Evolutionary conservation across 257 asterid species (phyloP), one percentile per base, ranked within the genome.

Genomic region (Solanum pinnatisectum): DNA sequence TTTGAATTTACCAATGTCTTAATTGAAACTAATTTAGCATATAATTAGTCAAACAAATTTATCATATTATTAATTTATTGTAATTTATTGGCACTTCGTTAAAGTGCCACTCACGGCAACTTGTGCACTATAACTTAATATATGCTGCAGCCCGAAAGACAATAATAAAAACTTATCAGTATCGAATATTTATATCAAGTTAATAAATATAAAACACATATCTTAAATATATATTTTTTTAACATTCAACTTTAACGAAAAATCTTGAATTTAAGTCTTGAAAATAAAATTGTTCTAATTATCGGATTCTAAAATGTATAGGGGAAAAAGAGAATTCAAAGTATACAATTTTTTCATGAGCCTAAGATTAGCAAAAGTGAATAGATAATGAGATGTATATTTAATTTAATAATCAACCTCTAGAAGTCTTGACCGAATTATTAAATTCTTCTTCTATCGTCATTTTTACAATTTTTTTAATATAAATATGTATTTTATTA

Each of bases 231-330:
- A 46, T 46, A 49, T 49, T 0, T 49, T 49, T 16, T 52, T 2
- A 18, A 52, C 63, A 18, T 52, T 16, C 4, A 2, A 18, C 3
- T 6, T 52, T 1, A 16, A 52, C 3, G 0, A 52, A 52, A 2
- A 0, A 0, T 5, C 0, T 6, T 16, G 1, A 16, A 18, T 6
- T 52, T 18, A 2, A 52, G 0, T 52, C 1, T 18, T 18, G 4
- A 16, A 52, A 52, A 52, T 52, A 52, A 52, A 52, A 52, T 49
- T 1, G 5, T 14, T 49, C 16, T 14, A 15, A 0, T 49, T 49
- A 49, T 49, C 3, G 22, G 20, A 49, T 15, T 49, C 59, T 49
- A 49, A 49, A 49, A 49, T 49, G 8, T 42, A 42, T 11, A 11
- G 15, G 3, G 4, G 11, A 42, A 37, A 10, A 11, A 42, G n/a